Conservation (phyloP, 129 eudicot genomes). For the Artemisia tridentata region DNA sequence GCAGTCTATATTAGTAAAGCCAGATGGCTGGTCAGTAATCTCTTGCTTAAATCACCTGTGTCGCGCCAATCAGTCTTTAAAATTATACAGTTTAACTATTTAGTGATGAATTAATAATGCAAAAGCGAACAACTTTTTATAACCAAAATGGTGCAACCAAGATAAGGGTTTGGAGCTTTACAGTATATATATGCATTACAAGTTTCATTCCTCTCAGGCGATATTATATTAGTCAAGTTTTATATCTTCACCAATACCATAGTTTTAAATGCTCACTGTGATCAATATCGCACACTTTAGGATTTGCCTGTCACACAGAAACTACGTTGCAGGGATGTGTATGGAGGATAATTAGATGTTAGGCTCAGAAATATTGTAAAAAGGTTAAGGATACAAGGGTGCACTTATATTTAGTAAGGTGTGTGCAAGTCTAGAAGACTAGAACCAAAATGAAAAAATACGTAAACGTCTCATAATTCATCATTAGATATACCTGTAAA, state of each 20-base stretch:
- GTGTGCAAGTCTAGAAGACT: too few relatives aligned
- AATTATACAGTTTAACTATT: neutral
- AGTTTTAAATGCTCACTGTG: neutral
- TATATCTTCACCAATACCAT: neutral
- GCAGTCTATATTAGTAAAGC: too few relatives aligned
- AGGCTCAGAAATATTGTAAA: neutral
- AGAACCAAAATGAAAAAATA: too few relatives aligned
- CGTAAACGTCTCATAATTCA: too few relatives aligned
- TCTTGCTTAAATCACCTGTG: too few relatives aligned
- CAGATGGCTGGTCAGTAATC: too few relatives aligned
- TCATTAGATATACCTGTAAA: too few relatives aligned
- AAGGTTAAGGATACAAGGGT: too few relatives aligned
- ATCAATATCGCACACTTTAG: neutral
- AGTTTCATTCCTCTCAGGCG: neutral
- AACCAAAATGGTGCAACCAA: neutral
- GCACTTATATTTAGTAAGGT: too few relatives aligned
- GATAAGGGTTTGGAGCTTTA: neutral
- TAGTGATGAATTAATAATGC: too few relatives aligned
- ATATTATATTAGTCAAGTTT: neutral
- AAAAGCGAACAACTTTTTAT: neutral
- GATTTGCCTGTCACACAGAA: neutral
- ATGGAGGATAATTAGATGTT: neutral
- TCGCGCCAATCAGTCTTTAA: neutral
- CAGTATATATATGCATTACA: neutral
- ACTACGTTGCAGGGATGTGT: neutral